Conservation (phyloP, 1,284 basidiomycete genomes). For the Apiotrichum mycotoxinovorans region DNA sequence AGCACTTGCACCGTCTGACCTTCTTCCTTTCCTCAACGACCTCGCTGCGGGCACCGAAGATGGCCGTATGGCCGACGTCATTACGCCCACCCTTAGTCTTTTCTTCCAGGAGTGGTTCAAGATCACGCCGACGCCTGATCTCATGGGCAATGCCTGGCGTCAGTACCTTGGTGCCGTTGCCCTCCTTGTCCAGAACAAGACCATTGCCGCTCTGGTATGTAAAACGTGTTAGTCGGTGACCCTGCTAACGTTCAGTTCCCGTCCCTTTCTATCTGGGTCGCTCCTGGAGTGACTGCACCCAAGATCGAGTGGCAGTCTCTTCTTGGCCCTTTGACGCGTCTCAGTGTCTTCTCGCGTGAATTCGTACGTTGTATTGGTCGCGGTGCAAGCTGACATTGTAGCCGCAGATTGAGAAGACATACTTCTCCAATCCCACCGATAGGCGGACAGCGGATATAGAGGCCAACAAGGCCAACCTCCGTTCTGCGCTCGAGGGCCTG, state of each 20-base stretch:
- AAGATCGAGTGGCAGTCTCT: constrained; percentile 60
- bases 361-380: constrained; percentile 60
- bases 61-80: constrained; percentile 50
- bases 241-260: constrained; percentile 38
- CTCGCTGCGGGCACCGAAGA: constrained; percentile 50
- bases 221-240: not conserved
- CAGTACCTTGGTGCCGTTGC: constrained; percentile 77
- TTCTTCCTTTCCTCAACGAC: constrained; percentile 53
- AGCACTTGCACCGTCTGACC: constrained; percentile 44
- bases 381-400: constrained; percentile 41
- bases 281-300: constrained; percentile 40
- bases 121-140: constrained; percentile 40
- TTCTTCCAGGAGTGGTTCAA: constrained; percentile 51
- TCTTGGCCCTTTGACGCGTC: constrained; percentile 73
- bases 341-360: constrained; percentile 79
- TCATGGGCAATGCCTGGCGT: constrained; percentile 65
- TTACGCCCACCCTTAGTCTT: constrained; percentile 50
- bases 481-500: constrained; percentile 72
- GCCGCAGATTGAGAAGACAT: constrained; percentile 71
- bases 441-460: constrained; percentile 71
- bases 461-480: constrained; percentile 74
- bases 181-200: constrained; percentile 73
- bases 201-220: constrained; percentile 67
- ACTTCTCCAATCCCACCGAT: constrained; percentile 80
- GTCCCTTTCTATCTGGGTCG: constrained; percentile 46